phyloP scores from a whole-genome alignment of 1,284 basidiomycete species.

The Bjerkandera adusta region DNA sequence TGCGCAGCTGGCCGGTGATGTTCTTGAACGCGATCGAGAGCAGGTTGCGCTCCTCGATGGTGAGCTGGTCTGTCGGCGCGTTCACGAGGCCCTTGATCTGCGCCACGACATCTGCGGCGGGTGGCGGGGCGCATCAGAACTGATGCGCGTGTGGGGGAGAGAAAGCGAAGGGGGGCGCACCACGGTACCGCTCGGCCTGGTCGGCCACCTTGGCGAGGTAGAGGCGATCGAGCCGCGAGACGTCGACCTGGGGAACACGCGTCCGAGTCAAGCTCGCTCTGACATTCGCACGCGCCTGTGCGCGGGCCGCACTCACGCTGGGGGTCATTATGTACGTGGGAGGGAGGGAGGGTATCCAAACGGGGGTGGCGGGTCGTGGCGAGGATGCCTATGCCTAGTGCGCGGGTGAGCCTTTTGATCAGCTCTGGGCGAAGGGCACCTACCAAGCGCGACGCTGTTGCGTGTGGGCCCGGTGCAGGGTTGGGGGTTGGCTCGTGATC shows the following conservation, averaged over 20 bases:
- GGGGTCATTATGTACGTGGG: neutral
- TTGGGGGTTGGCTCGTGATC: neutral
- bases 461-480: neutral
- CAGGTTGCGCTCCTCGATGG: constrained; percentile 64
- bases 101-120: constrained; percentile 48
- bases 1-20: constrained; percentile 56
- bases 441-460: too few relatives aligned
- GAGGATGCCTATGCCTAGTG: neutral
- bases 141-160: neutral
- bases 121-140: constrained; percentile 20
- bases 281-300: neutral
- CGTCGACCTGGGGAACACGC: constrained; percentile 16
- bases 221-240: constrained; percentile 37
- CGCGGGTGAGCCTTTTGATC: too few relatives aligned
- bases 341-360: neutral
- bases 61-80: constrained; percentile 46
- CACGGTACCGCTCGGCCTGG: constrained; percentile 65
- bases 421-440: constrained; percentile 2
- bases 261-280: neutral
- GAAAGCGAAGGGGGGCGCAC: constrained; percentile 31
- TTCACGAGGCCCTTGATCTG: constrained; percentile 56
- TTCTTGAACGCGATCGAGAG: constrained; percentile 74
- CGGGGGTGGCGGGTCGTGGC: neutral
- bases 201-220: constrained; percentile 66
- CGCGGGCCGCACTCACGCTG: constrained; percentile 3